Conservation (phyloP, 768 basidiomycete genomes). For the Panus rudis region DNA sequence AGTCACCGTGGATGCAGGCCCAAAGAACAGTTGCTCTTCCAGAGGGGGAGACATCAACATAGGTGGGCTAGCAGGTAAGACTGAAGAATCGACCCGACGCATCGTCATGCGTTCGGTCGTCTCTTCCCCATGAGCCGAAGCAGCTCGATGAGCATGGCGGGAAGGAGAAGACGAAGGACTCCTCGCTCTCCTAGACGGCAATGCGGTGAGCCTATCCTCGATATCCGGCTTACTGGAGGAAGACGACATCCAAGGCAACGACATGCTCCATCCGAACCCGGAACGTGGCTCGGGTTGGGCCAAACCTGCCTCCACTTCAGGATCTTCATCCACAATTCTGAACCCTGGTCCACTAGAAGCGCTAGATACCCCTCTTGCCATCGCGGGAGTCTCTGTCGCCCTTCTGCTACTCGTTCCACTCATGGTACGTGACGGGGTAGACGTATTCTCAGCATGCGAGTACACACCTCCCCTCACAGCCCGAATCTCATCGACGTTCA, state of each 20-base stretch:
- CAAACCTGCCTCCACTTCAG: constrained; percentile 15
- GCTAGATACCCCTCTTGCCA: not conserved
- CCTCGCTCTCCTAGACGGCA: constrained; percentile 26
- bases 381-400: not conserved
- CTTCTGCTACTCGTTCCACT: not conserved
- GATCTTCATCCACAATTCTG: constrained; percentile 34
- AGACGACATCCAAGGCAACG: constrained; percentile 16
- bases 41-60: constrained; percentile 50
- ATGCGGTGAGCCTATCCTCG: constrained; percentile 34
- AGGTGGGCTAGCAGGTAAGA: constrained; percentile 52
- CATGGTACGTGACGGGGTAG: not conserved
- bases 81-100: constrained; percentile 26
- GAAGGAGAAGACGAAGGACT: constrained; percentile 3
- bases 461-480: too few relatives aligned
- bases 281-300: constrained; percentile 10
- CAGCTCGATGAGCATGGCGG: constrained; percentile 4
- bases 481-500: constrained; percentile 11
- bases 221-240: constrained; percentile 8
- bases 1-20: constrained; percentile 11
- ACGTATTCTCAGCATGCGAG: too few relatives aligned
- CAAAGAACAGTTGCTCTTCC: constrained; percentile 49
- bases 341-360: constrained; percentile 31
- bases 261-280: constrained; percentile 5
- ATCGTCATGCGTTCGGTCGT: not conserved
- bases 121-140: constrained; percentile 8